Percentiles rank a stretch among this genome's conserved stretches.
phyloP scores from a whole-genome alignment of 495 filamentous ascomycete species.

The Daldinia bambusicola region DNA sequence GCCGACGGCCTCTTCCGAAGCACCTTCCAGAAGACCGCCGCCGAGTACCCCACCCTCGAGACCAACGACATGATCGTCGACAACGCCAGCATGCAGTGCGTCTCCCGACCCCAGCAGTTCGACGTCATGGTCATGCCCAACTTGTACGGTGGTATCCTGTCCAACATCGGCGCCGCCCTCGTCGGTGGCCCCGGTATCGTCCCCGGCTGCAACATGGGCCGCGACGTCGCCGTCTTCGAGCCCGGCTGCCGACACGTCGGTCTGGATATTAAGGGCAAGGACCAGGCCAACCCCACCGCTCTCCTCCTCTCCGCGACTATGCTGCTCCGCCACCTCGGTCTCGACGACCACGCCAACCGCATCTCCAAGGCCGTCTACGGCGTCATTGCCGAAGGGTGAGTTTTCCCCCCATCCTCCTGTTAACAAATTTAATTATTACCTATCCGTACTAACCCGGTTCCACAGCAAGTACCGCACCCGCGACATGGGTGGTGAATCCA shows the following conservation, averaged over 20 bases:
- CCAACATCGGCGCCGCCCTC: slow-evolving; percentile 98
- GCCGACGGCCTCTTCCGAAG: slow-evolving; percentile 98
- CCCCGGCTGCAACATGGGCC: slow-evolving; percentile 98
- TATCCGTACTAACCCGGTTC: slow-evolving; percentile 45
- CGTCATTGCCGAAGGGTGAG: slow-evolving; percentile 93
- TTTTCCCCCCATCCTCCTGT: slow-evolving; percentile 32
- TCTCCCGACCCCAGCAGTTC: slow-evolving; percentile 94
- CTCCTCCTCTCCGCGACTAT: slow-evolving; percentile 94
- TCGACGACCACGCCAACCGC: slow-evolving; percentile 97
- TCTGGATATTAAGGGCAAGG: slow-evolving; percentile 98
- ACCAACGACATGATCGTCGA: slow-evolving; percentile 99
- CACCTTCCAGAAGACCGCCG: slow-evolving; percentile 91
- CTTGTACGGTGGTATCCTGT: slow-evolving; percentile 97
- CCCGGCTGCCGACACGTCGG: slow-evolving; percentile 98
- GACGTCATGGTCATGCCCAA: slow-evolving; percentile 99
- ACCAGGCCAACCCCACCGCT: slow-evolving; percentile 97
- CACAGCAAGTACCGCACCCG: slow-evolving; percentile 82
- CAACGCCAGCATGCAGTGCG: slow-evolving; percentile 99
- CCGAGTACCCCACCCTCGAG: slow-evolving; percentile 93
- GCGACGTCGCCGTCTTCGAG: slow-evolving; percentile 97
- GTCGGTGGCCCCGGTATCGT: slow-evolving; percentile 97
- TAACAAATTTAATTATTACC: neutral
- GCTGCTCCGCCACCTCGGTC: slow-evolving; percentile 93
- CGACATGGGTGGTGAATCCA: slow-evolving; percentile 92
- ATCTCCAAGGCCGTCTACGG: slow-evolving; percentile 98